These are phyloP conservation scores for Lactarius tabidus DNA, from an alignment of 768 basidiomycete species.

Conservation along the genomic window DNA sequence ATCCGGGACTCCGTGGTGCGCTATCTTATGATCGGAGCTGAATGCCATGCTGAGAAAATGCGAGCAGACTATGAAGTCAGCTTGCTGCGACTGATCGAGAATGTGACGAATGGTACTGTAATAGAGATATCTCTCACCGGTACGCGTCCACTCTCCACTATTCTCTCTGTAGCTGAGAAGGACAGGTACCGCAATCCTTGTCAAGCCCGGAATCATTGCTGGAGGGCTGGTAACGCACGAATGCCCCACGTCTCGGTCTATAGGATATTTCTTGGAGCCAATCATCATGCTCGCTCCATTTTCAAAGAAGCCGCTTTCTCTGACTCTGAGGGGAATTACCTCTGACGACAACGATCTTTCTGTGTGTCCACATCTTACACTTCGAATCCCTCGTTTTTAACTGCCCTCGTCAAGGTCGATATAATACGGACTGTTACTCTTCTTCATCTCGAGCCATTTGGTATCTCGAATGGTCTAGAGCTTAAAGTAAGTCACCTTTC, in stretches of 20 bases:
- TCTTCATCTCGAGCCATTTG: constrained; percentile 87
- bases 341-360: constrained; percentile 91
- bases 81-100: constrained; percentile 81
- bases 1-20: constrained; percentile 89
- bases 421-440: constrained; percentile 85
- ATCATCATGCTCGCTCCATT: constrained; percentile 89
- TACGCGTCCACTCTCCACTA: constrained; percentile 32
- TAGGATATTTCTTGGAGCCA: constrained; percentile 94
- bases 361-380: constrained; percentile 41
- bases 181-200: constrained; percentile 81
- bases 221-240: constrained; percentile 83
- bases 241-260: constrained; percentile 80
- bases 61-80: constrained; percentile 85
- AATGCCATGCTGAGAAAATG: background rate
- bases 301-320: constrained; percentile 76
- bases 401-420: constrained; percentile 60
- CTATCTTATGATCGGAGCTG: background rate
- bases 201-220: constrained; percentile 89
- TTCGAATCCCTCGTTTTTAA: background rate
- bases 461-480: constrained; percentile 86
- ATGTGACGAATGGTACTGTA: constrained; percentile 87
- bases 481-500: constrained; percentile 52
- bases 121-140: constrained; percentile 97
- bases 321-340: constrained; percentile 86
- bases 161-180: background rate